Conservation (phyloP, 306 rosid genomes). For the Rubus parviflorus region DNA sequence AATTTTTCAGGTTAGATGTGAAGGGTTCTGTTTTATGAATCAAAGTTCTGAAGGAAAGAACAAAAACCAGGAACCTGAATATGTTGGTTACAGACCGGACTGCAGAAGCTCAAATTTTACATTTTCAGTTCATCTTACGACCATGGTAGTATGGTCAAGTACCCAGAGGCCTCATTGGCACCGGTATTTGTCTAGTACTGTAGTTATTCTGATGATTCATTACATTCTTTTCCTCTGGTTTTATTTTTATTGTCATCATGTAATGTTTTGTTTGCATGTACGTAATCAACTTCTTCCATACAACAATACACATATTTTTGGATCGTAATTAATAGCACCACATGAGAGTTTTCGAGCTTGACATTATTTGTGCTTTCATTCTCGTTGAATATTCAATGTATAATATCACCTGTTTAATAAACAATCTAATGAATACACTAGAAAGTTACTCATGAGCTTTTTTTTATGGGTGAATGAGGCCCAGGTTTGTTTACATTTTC, state of each 20-base stretch:
- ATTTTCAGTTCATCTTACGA: neutral
- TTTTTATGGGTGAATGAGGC: conserved; percentile 5
- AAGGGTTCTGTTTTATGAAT: neutral
- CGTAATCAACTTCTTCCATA: neutral
- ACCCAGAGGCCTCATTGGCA: conserved; percentile 8
- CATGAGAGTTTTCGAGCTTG: too few species aligned
- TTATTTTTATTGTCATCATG: neutral
- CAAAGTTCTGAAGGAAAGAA: neutral
- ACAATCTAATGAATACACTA: neutral
- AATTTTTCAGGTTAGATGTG: neutral
- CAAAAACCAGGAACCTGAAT: neutral
- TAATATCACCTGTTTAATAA: neutral
- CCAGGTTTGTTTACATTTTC: conserved; percentile 1
- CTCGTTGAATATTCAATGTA: neutral
- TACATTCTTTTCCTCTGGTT: neutral
- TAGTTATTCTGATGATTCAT: neutral
- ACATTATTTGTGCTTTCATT: conserved; percentile 1
- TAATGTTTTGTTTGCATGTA: neutral
- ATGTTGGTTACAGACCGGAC: neutral
- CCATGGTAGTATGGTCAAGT: neutral
- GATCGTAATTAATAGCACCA: too few species aligned
- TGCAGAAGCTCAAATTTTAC: neutral
- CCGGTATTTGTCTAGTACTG: neutral
- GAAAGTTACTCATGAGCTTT: neutral
- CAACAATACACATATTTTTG: too few species aligned